These are phyloP conservation scores for Misopates orontium DNA, from an alignment of 257 asterid species.

Conservation along the genomic window DNA sequence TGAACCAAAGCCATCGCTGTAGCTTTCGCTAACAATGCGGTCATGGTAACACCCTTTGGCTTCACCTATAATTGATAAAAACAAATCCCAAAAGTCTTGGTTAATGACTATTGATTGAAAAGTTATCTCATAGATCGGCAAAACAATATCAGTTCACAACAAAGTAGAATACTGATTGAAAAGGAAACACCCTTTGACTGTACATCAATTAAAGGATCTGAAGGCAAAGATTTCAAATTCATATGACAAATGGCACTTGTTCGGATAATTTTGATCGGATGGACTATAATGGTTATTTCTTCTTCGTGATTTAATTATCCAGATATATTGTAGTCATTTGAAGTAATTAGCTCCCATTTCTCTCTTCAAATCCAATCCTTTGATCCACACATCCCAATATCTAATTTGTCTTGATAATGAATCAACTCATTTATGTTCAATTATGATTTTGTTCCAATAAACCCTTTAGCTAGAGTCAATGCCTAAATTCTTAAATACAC, in stretches of 20 bases:
- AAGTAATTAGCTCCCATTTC: background rate
- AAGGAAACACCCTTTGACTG: background rate
- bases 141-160: background rate
- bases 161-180: background rate
- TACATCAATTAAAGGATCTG: too few relatives aligned
- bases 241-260: background rate
- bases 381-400: background rate
- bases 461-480: background rate
- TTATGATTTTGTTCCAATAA: constrained; percentile 3
- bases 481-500: too few relatives aligned
- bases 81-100: background rate
- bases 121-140: background rate
- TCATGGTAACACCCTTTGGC: constrained; percentile 87
- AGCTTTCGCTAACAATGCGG: constrained; percentile 85
- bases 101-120: too few relatives aligned
- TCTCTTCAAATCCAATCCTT: too few relatives aligned
- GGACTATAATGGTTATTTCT: too few relatives aligned
- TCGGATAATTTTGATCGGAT: too few relatives aligned
- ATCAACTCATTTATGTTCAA: background rate
- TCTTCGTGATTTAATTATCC: too few relatives aligned
- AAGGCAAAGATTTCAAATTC: too few relatives aligned
- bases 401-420: background rate
- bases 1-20: constrained; percentile 87
- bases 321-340: too few relatives aligned
- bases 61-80: constrained; percentile 52